Evolutionary conservation across 768 basidiomycete genomes (phyloP), one percentile per base, ranked within the genome.

Genomic region (Boletus rubescentipes): DNA sequence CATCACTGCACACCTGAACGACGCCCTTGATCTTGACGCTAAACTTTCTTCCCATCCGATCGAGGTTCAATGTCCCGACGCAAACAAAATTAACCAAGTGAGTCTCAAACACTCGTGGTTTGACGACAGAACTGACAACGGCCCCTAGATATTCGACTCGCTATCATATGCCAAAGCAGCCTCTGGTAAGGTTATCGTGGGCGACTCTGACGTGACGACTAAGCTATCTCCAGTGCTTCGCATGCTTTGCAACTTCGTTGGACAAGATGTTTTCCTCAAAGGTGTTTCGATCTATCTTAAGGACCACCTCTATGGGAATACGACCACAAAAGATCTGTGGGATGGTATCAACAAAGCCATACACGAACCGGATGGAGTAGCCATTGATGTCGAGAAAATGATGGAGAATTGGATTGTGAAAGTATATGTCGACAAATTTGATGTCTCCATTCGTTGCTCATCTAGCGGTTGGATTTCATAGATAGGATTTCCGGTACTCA

Each of bases 351-450:
- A 81, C 44, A 77, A 81, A 59, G 84, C 93, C 2, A 89, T 86
- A 37, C 87, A 81, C 76, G 59, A 41, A 62, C 39, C 15, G 29
- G 36, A 20, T 39, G 51, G 31, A 9, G 36, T 37, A 35, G 35
- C 80, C 9, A 66, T 86, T 20, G 85, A 97, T 60, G 79, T 95
- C 35, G 77, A 87, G 4, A 77, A 78, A 45, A 77, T 98, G 61
- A 94, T 98, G 91, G 83, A 91, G 54, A 88, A 87, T 67, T 99
- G 95, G 96, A 87, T 93, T 36, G 80, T 83, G 49, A 89, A 92
- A 78, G 87, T 84, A 57, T 9, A 11, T 41, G 5, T 52, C 15
- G 10, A 26, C 11, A 38, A n/a, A 37, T 29, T 34, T 21, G 26
- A 21, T 43, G 18, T 42, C n/a, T 36, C 31, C 20, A 2, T 39